Conservation (phyloP, 352 stramenopile genomes). For the Phytophthora citricola region DNA sequence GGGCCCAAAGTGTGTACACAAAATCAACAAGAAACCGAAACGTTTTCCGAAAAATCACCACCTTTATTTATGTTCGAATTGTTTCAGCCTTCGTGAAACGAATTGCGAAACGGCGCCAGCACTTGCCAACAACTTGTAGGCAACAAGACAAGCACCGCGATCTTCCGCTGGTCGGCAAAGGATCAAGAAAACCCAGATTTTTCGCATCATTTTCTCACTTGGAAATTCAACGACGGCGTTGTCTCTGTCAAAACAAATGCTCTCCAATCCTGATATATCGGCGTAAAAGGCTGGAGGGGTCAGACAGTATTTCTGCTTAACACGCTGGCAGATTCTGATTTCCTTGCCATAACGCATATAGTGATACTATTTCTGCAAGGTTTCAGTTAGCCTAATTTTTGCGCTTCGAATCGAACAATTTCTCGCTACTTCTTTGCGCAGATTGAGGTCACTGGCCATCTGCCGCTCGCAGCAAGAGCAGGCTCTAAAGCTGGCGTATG, state of each 20-base stretch:
- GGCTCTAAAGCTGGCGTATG: conserved; percentile 14
- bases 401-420: conserved; percentile 30
- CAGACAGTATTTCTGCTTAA: no score
- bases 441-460: conserved; percentile 25
- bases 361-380: background rate
- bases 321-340: background rate
- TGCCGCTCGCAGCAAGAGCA: background rate
- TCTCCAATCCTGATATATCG: background rate
- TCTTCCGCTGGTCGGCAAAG: conserved; percentile 20
- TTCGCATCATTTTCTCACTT: conserved; percentile 27
- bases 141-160: background rate
- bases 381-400: conserved; percentile 12
- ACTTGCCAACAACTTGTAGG: background rate
- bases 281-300: background rate
- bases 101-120: background rate
- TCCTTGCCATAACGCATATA: conserved; percentile 8
- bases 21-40: background rate
- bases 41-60: no score
- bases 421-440: conserved; percentile 23
- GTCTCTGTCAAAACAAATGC: conserved; percentile 3
- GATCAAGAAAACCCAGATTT: conserved; percentile 19
- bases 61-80: no score
- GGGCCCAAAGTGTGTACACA: conserved; percentile 21
- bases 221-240: background rate
- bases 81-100: background rate